These are phyloP conservation scores for Ceratobasidium sp. DNA, from an alignment of 1,284 basidiomycete species.

Conservation along the genomic window DNA sequence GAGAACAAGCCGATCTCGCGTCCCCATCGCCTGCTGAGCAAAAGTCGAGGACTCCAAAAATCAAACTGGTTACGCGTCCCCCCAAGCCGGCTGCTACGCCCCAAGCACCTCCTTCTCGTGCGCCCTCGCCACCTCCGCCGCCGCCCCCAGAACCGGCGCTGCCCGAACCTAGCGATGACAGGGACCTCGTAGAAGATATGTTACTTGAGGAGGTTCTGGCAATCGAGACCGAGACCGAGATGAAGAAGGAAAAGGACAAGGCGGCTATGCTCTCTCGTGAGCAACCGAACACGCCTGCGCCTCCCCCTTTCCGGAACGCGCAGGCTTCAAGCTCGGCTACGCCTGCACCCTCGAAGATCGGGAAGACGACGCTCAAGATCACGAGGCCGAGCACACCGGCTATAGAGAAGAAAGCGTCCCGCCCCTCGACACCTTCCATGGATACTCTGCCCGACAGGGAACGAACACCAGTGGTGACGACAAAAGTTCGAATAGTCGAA, in stretches of 20 bases:
- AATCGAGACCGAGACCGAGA: slow-evolving; percentile 75
- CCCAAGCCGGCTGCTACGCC: slow-evolving; percentile 23
- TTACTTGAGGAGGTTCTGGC: slow-evolving; percentile 80
- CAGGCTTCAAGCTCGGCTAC: slow-evolving; percentile 50
- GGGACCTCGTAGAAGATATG: slow-evolving; percentile 81
- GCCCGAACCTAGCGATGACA: slow-evolving; percentile 60
- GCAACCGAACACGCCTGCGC: slow-evolving; percentile 47
- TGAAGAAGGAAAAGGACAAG: slow-evolving; percentile 70
- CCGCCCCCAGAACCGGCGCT: slow-evolving; percentile 35
- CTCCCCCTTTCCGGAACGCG: slow-evolving; percentile 6
- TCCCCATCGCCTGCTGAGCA: slow-evolving; percentile 51
- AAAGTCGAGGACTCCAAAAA: slow-evolving; percentile 45
- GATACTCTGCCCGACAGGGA: slow-evolving; percentile 28
- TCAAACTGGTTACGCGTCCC: slow-evolving; percentile 41
- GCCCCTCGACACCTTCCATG: slow-evolving; percentile 41
- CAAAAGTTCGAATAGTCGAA: slow-evolving; percentile 32
- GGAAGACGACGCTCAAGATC: slow-evolving; percentile 37
- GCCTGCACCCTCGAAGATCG: slow-evolving; percentile 45
- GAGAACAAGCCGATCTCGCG: slow-evolving; percentile 53
- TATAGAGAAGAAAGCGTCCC: slow-evolving; percentile 41
- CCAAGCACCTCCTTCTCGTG: slow-evolving; percentile 49
- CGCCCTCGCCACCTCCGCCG: slow-evolving; percentile 56
- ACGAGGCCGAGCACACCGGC: slow-evolving; percentile 41
- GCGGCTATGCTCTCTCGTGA: slow-evolving; percentile 58
- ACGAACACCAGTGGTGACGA: slow-evolving; percentile 41